These are phyloP conservation scores for Seminavis robusta DNA, from an alignment of 108 stramenopile genomes.

Conservation along the genomic window DNA sequence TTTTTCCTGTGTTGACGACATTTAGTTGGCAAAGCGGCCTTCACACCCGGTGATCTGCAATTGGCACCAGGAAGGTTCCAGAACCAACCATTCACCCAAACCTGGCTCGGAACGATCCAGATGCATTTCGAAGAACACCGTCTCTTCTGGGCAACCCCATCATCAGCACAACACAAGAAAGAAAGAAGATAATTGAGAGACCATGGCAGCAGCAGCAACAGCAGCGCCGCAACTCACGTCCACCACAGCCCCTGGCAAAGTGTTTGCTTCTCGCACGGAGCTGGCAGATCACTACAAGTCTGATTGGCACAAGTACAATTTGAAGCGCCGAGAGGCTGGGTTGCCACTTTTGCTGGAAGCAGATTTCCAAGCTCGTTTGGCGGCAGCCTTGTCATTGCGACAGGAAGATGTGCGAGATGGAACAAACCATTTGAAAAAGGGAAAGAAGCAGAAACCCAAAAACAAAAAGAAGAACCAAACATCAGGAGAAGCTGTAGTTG, in stretches of 20 bases:
- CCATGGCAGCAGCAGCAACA: background rate
- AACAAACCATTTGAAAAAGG: conserved; percentile 62
- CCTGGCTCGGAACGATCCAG: no score
- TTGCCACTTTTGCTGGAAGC: conserved; percentile 63
- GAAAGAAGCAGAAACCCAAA: conserved; percentile 22
- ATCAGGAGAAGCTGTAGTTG: conserved; percentile 6
- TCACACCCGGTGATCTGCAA: no score
- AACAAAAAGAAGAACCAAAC: conserved; percentile 10
- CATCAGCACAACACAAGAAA: background rate
- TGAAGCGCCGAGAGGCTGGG: conserved; percentile 88
- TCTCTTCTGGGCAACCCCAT: no score
- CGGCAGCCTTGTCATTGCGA: conserved; percentile 75
- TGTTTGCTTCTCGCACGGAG: conserved; percentile 65
- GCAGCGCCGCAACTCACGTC: conserved; percentile 39
- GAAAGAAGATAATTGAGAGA: background rate
- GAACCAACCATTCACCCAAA: no score
- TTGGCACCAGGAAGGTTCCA: no score
- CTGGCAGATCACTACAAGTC: conserved; percentile 87
- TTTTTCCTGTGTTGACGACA: no score
- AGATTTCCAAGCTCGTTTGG: conserved; percentile 74
- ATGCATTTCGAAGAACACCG: no score
- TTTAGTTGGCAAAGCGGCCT: no score
- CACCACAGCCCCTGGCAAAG: conserved; percentile 83
- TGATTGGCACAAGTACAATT: conserved; percentile 97
- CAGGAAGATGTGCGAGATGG: conserved; percentile 36